Evolutionary conservation across 164 flowering plant genomes (phyloP).

Genomic region (Chimonanthus praecox): DNA sequence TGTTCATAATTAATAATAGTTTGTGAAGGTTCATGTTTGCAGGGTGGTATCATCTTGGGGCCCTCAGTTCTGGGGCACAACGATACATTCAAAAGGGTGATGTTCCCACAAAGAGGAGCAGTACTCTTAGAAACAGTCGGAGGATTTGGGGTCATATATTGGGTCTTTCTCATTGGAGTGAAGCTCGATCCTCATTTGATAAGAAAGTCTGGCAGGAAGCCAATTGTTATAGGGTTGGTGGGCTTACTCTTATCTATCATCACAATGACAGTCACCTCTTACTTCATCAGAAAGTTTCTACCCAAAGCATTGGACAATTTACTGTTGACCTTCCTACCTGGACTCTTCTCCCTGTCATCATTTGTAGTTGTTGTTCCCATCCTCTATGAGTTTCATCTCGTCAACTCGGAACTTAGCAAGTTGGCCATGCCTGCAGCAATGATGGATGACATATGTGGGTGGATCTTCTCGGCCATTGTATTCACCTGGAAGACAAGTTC

Average conservation of each 20-base stretch:
- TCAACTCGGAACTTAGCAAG: conserved; percentile 35
- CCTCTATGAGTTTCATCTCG: conserved; percentile 33
- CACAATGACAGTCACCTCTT: background rate
- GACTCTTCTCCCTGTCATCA: conserved; percentile 12
- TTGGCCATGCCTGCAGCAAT: conserved; percentile 30
- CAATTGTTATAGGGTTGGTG: conserved; percentile 16
- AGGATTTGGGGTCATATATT: conserved; percentile 20
- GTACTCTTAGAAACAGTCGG: conserved; percentile 17
- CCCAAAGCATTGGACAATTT: background rate
- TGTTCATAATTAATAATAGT: no score
- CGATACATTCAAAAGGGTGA: background rate
- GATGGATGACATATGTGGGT: conserved; percentile 3
- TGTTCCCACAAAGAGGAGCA: conserved; percentile 18
- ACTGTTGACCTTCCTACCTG: background rate
- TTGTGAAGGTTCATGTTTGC: background rate
- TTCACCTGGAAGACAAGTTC: background rate
- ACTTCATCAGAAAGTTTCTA: background rate
- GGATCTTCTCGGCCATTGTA: background rate
- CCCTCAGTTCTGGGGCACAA: conserved; percentile 12
- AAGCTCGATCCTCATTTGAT: conserved; percentile 17
- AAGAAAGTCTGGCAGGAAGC: conserved; percentile 14
- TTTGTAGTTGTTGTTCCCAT: conserved; percentile 31
- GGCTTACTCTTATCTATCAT: conserved; percentile 5
- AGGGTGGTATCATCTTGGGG: conserved; percentile 17
- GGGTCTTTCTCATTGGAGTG: conserved; percentile 24